A percentile compares a stretch with the other conserved stretches of the same genome.
Evolutionary conservation across 78 protist species (phyloP).

Genomic region (Anaeramoeba flamelloides): DNA sequence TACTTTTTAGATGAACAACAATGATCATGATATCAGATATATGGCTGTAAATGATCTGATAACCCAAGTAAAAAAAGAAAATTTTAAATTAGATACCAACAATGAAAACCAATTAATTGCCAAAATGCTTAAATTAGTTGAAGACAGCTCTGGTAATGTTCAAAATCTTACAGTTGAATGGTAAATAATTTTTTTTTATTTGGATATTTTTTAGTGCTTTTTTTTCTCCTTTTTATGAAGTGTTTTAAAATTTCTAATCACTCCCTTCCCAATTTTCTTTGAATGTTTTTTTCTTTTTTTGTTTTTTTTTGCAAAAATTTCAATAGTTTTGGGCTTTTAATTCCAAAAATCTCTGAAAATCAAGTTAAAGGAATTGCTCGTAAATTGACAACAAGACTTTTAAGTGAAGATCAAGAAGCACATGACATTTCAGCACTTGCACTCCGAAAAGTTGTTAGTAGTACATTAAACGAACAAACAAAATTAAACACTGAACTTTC

Average conservation of each 20-base stretch:
- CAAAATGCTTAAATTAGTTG: neutral
- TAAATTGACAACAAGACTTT: neutral
- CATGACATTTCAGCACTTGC: slow-evolving; percentile 28
- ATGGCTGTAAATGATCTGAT: slow-evolving; percentile 36
- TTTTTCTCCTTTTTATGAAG: too few species aligned
- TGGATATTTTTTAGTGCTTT: too few species aligned
- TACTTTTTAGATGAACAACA: too few species aligned
- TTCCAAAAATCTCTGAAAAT: slow-evolving; percentile 8
- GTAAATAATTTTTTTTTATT: too few species aligned
- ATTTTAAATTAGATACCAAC: slow-evolving; percentile 9
- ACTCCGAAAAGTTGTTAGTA: slow-evolving; percentile 17
- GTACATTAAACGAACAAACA: too few species aligned
- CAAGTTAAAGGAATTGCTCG: slow-evolving; percentile 4
- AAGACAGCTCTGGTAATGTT: slow-evolving; percentile 14
- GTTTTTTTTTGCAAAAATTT: neutral
- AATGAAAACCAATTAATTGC: slow-evolving; percentile 8
- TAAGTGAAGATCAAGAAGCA: slow-evolving; percentile 19
- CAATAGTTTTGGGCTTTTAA: slow-evolving; percentile 17
- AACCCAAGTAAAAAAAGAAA: slow-evolving; percentile 23
- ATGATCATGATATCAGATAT: slow-evolving; percentile 33
- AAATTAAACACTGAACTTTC: too few species aligned
- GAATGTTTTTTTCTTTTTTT: too few species aligned
- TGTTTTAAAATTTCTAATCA: too few species aligned
- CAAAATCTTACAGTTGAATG: slow-evolving; percentile 38
- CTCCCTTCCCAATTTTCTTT: too few species aligned